Conservation (phyloP, 1,139 yeast genomes). For the Hyphopichia buzzinii region DNA sequence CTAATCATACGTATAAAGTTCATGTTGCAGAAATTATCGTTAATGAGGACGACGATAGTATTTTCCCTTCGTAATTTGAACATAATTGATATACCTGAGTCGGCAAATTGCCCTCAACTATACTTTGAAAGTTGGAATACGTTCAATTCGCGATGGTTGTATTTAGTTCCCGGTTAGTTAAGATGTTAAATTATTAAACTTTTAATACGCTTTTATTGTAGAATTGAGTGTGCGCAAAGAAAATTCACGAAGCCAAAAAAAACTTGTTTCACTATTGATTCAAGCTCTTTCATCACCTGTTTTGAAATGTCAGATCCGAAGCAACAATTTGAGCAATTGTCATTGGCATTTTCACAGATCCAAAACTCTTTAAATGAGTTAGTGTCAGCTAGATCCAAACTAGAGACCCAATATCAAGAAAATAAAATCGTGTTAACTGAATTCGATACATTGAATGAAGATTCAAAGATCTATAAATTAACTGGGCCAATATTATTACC, state of each 20-base stretch:
- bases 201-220: constrained; percentile 2
- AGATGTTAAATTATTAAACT: not conserved
- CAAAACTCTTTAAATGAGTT: constrained; percentile 44
- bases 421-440: constrained; percentile 88
- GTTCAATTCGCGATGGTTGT: not conserved
- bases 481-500: constrained; percentile 92
- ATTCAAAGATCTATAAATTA: constrained; percentile 76
- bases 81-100: no score
- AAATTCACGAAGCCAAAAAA: no score
- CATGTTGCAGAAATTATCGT: constrained; percentile 54
- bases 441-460: constrained; percentile 57
- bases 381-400: constrained; percentile 60
- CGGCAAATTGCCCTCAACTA: no score
- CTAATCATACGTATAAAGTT: constrained; percentile 36
- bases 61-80: constrained; percentile 21
- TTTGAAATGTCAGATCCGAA: constrained; percentile 23
- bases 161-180: not conserved
- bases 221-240: no score
- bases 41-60: constrained; percentile 35
- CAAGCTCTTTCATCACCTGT: not conserved
- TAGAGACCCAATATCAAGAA: constrained; percentile 84
- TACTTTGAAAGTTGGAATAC: no score
- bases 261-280: not conserved
- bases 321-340: constrained; percentile 39
- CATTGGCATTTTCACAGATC: constrained; percentile 36